Evolutionary conservation across 495 filamentous ascomycete genomes (phyloP), one percentile per base, ranked within the genome.

Genomic region (Penicillium cinerascens): DNA sequence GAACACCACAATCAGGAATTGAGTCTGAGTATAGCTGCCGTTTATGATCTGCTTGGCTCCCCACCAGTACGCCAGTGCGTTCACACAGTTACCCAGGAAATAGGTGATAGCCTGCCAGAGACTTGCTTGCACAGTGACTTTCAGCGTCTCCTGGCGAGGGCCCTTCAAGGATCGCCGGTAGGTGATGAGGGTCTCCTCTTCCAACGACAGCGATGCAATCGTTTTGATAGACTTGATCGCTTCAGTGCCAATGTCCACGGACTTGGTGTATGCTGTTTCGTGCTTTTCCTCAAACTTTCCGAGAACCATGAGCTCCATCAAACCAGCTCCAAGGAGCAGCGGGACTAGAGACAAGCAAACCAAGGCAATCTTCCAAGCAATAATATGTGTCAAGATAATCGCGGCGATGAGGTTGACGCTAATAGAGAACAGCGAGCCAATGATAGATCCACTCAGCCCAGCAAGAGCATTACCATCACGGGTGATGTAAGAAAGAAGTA

Each of bases 61-160:
- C 78, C 84, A 88, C 80, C 83, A 87, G 59, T 86, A 87, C 5
- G 83, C 83, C 16, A 88, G 66, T 0, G 83, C 84, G 54, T 85
- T 82, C 13, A 86, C 75, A 10, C 79, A 65, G 49, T 80, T 72
- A 16, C 76, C 72, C 9, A 79, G 58, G 58, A 74, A 78, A 45
- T 82, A 78, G 15, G 78, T 76, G 18, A 80, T 69, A 4, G 80
- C 78, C 43, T 80, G 80, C 70, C 78, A 80, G 23, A 78, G 47
- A 51, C 73, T 80, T 27, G 74, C 71, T 49, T 71, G 74, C 11
- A 78, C 23, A 42, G 73, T 80, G 9, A 76, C 74, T 35, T 60
- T 56, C 8, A 74, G 63, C 23, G 74, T 79, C 42, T 80, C 80
- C 52, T 75, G 77, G 9, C 71, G 66, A 6, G 77, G 76, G 0